Evolutionary conservation across 192 early-diverging fungal genomes (phyloP), one percentile per base, ranked within the genome.

Genomic region (Podila epicladia): DNA sequence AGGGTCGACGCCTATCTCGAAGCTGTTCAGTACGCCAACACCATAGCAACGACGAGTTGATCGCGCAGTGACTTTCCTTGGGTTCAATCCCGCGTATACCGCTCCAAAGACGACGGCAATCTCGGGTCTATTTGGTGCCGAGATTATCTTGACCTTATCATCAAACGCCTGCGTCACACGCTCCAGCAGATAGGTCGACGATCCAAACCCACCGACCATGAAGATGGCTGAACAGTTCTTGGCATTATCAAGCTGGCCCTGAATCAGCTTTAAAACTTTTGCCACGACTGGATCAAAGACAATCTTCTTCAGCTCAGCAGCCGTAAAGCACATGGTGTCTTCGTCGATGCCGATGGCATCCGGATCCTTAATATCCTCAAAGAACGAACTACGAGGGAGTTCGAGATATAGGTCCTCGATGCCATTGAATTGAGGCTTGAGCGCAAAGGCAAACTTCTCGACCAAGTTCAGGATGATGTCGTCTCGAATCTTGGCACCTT

Each of bases 71-170:
- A 74, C 72, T 26, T 9, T 67, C 48, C 19, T 67, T 58, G 87
- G 83, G 19, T 82, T 76, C 60, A 86, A 49, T 58, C 83, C 87
- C 53, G 71, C 84, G 37, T 86, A 86, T 8, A 86, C 86, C 1
- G 86, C 88, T 64, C 88, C 88, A 45, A 75, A 82, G 3, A 86
- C 85, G 31, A 89, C 84, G 19, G 86, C 84, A 41, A 79, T 53
- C 71, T 85, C 74, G 0, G 82, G 73, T 32, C 62, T 69, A 20
- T 67, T 11, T 29, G 82, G 82, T 41, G 74, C 73, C n/a, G 69
- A 60, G 58, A 88, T 88, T 51, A 65, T 82, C 29, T 66, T 65
- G 6, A 86, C 85, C 8, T 55, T 60, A 26, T 63, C 64, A 17
- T 61, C 73, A 64, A 82, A 88, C 9, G 48, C 76, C 26, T 78